Conservation (phyloP, 129 eudicot species). For the Mikania micrantha region DNA sequence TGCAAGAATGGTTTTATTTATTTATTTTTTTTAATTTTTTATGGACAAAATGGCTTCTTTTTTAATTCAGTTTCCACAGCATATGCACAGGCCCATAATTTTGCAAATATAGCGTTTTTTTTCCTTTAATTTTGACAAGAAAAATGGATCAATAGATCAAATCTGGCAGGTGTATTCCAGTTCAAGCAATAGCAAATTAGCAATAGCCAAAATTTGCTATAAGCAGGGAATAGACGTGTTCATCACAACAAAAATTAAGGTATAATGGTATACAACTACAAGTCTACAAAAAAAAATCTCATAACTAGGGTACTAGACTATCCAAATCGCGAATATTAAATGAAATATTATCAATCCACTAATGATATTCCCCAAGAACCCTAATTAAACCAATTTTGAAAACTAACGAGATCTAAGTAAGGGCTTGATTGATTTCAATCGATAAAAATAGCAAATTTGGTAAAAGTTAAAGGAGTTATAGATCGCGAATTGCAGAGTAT, state of each 20-base stretch:
- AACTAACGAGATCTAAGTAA: not conserved
- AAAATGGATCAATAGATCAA: not conserved
- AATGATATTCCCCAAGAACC: slow-evolving; percentile 2
- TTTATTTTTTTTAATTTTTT: not conserved
- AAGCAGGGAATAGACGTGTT: not conserved
- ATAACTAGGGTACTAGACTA: no score
- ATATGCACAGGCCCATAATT: not conserved
- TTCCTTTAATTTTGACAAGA: not conserved
- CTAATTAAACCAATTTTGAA: slow-evolving; percentile 9
- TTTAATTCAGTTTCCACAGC: not conserved
- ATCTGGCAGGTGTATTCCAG: not conserved
- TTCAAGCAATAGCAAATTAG: not conserved
- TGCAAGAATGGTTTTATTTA: not conserved
- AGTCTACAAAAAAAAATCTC: not conserved
- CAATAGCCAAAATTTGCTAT: not conserved
- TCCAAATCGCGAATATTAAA: no score
- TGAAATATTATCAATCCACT: not conserved
- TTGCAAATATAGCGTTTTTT: not conserved
- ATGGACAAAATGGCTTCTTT: not conserved
- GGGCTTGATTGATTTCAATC: not conserved
- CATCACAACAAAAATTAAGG: not conserved
- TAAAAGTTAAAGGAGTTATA: not conserved
- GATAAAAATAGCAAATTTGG: slow-evolving; percentile 8
- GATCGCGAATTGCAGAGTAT: slow-evolving; percentile 12
- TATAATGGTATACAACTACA: no score